These are phyloP conservation scores for Mortierella polycephala DNA, from an alignment of 371 early-diverging fungal species.

Conservation along the genomic window DNA sequence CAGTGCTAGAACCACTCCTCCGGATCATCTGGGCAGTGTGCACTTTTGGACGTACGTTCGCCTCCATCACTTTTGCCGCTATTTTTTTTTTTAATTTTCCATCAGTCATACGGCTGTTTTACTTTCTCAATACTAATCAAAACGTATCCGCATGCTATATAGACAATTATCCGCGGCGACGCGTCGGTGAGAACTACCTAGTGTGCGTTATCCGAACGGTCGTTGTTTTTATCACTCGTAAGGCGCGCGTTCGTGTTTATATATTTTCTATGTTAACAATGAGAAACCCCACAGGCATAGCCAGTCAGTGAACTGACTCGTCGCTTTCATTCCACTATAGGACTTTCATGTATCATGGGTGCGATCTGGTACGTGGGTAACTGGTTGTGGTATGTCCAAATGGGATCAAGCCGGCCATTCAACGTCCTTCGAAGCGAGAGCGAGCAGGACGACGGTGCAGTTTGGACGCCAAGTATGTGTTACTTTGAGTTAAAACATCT, in stretches of 20 bases:
- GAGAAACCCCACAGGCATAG: neutral
- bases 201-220: slow-evolving; percentile 6
- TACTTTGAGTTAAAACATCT: no score
- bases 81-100: neutral
- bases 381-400: neutral
- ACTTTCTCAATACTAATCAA: neutral
- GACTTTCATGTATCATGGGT: slow-evolving; percentile 11
- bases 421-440: slow-evolving; percentile 9
- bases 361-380: slow-evolving; percentile 13
- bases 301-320: neutral
- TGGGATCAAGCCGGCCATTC: slow-evolving; percentile 12
- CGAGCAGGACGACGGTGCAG: neutral
- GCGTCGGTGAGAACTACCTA: slow-evolving; percentile 21
- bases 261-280: neutral
- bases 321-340: neutral
- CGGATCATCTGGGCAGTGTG: slow-evolving; percentile 10
- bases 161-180: slow-evolving; percentile 16
- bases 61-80: neutral
- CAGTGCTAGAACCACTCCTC: neutral
- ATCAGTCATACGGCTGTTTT: neutral
- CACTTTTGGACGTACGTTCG: slow-evolving; percentile 28
- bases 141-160: neutral
- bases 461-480: slow-evolving; percentile 13
- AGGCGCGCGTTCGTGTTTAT: neutral
- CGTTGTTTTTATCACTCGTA: slow-evolving; percentile 15